Percentiles rank a stretch among this genome's conserved stretches.
Evolutionary conservation across 129 eudicot species (phyloP).

Genomic region (Lactuca saligna): DNA sequence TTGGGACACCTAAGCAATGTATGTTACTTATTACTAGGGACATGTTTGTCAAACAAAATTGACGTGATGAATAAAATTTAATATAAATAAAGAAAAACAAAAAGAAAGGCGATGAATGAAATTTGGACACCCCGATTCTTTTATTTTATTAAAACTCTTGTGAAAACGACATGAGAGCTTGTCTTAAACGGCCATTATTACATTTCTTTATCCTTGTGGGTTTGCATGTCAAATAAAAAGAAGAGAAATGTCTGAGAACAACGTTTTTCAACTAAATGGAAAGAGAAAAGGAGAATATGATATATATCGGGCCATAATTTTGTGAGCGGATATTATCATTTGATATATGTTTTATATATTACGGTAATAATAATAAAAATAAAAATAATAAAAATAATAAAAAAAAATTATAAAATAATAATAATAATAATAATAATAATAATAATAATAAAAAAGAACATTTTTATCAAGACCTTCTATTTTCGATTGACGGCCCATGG

Average conservation of each 20-base stretch:
- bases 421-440: too few species aligned
- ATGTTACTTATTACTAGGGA: constrained; percentile 13
- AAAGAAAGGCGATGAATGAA: constrained; percentile 17
- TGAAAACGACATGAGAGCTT: constrained; percentile 28
- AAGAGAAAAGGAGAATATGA: background rate
- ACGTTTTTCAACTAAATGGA: constrained; percentile 5
- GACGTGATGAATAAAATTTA: constrained; percentile 7
- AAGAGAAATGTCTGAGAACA: constrained; percentile 14
- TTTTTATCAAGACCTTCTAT: background rate
- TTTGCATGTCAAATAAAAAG: constrained; percentile 11
- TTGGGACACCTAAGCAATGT: constrained; percentile 20
- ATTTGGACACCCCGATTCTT: constrained; percentile 20
- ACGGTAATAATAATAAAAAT: background rate
- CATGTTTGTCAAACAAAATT: constrained; percentile 17
- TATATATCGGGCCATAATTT: background rate
- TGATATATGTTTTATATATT: background rate
- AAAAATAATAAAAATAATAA: too few species aligned
- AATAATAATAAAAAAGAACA: background rate
- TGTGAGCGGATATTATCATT: background rate
- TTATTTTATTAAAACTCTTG: constrained; percentile 27
- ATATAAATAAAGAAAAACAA: background rate
- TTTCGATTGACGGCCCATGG: constrained; percentile 7
- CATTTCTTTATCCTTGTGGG: constrained; percentile 20
- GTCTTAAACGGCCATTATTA: constrained; percentile 44
- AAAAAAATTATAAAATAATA: too few species aligned